Conservation (phyloP, 768 basidiomycete genomes). For the Chalciporus piperatus region DNA sequence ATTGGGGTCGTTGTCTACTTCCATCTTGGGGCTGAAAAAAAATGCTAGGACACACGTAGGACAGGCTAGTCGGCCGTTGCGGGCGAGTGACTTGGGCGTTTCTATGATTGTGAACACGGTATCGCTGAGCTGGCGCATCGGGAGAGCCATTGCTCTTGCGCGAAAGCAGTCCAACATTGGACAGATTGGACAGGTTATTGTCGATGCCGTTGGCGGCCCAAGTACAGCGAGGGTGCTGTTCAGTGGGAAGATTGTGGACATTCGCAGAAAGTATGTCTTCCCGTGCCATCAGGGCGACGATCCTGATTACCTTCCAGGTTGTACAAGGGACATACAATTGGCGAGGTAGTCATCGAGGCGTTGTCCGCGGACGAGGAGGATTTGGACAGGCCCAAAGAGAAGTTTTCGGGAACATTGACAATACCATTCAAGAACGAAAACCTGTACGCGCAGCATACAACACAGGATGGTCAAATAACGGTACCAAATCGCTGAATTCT, state of each 20-base stretch:
- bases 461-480: conserved; percentile 26
- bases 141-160: conserved; percentile 53
- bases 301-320: conserved; percentile 12
- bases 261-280: conserved; percentile 33
- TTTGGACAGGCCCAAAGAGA: conserved; percentile 11
- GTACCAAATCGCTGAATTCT: conserved; percentile 7
- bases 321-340: conserved; percentile 40
- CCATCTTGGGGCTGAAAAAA: background rate
- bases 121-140: conserved; percentile 62
- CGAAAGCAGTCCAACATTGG: conserved; percentile 45
- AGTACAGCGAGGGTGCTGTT: conserved; percentile 45
- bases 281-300: background rate
- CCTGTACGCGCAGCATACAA: conserved; percentile 44
- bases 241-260: conserved; percentile 58
- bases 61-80: conserved; percentile 40
- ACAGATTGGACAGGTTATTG: conserved; percentile 33
- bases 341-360: conserved; percentile 34
- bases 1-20: background rate
- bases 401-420: conserved; percentile 34
- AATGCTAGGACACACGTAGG: conserved; percentile 42
- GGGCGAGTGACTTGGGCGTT: conserved; percentile 32
- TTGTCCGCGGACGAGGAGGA: conserved; percentile 29
- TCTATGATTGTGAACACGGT: conserved; percentile 50
- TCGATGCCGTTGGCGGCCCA: conserved; percentile 35
- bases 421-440: conserved; percentile 68